Evolutionary conservation across 352 stramenopile genomes (phyloP).

Genomic region (Globisporangium takayamanum): DNA sequence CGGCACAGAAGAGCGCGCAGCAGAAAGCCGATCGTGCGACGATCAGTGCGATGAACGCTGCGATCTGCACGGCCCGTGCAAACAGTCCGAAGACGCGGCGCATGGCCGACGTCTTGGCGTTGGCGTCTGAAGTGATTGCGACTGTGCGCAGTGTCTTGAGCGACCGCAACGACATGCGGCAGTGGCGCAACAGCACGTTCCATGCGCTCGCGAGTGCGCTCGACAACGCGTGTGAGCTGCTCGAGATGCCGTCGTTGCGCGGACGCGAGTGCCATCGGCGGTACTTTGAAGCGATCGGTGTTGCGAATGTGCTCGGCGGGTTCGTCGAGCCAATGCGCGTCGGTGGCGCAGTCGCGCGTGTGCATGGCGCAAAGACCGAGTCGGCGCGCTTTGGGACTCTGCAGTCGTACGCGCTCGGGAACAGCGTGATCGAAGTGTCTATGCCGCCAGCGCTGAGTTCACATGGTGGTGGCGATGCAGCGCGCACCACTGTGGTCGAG

Average conservation of each 20-base stretch:
- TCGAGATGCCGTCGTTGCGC: slow-evolving; percentile 9
- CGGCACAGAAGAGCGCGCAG: slow-evolving; percentile 20
- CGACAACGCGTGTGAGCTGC: slow-evolving; percentile 1
- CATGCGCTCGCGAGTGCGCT: slow-evolving; percentile 21
- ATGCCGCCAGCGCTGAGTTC: not conserved
- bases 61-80: slow-evolving; percentile 9
- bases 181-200: slow-evolving; percentile 24
- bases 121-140: slow-evolving; percentile 37
- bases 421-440: slow-evolving; percentile 19
- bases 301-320: slow-evolving; percentile 37
- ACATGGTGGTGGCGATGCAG: not conserved
- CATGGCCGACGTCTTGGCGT: slow-evolving; percentile 19
- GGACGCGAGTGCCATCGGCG: slow-evolving; percentile 7
- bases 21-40: slow-evolving; percentile 30
- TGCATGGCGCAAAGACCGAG: slow-evolving; percentile 6
- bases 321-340: slow-evolving; percentile 35
- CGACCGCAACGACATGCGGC: slow-evolving; percentile 9
- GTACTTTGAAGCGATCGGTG: slow-evolving; percentile 36
- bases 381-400: slow-evolving; percentile 14
- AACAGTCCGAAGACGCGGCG: slow-evolving; percentile 1
- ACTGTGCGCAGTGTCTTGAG: slow-evolving; percentile 22
- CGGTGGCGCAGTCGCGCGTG: slow-evolving; percentile 26
- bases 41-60: slow-evolving; percentile 41
- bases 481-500: slow-evolving; percentile 3
- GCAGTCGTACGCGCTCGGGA: slow-evolving; percentile 33